These are phyloP conservation scores for Phytopythium cucurbitacearum DNA, from an alignment of 352 stramenopile genomes.

Conservation along the genomic window DNA sequence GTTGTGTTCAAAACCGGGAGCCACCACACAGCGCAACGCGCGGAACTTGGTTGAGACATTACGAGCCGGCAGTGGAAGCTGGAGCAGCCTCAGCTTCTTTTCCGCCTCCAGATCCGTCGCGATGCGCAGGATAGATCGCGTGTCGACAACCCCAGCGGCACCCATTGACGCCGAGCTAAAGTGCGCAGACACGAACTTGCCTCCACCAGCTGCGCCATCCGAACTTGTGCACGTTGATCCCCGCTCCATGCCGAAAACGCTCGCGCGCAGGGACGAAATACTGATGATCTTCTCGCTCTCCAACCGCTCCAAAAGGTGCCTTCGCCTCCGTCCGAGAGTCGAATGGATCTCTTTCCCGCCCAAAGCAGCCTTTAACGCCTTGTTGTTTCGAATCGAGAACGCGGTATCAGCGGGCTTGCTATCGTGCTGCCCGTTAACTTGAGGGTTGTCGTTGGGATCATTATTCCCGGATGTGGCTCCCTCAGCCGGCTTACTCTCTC, in stretches of 20 bases:
- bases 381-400: constrained; percentile 45
- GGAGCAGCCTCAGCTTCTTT: constrained; percentile 43
- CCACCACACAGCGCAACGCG: constrained; percentile 62
- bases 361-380: constrained; percentile 55
- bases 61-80: constrained; percentile 58
- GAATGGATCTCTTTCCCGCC: constrained; percentile 51
- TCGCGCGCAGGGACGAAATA: constrained; percentile 68
- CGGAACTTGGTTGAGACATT: constrained; percentile 83
- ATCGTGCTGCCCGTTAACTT: background rate
- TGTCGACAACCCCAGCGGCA: constrained; percentile 62
- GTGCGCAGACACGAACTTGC: background rate
- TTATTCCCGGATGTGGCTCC: background rate
- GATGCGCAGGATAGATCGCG: constrained; percentile 65
- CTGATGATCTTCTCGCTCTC: constrained; percentile 72
- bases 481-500: too few species aligned
- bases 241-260: constrained; percentile 68
- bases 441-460: background rate
- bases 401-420: constrained; percentile 6
- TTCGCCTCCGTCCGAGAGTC: constrained; percentile 48
- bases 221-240: background rate
- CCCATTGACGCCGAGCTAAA: constrained; percentile 5
- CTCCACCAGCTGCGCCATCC: background rate
- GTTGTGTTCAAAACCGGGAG: constrained; percentile 60
- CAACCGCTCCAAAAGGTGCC: constrained; percentile 61
- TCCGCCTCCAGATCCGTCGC: constrained; percentile 54